Evolutionary conservation across 306 rosid species (phyloP).

Genomic region (Quercus aquifolioides): DNA sequence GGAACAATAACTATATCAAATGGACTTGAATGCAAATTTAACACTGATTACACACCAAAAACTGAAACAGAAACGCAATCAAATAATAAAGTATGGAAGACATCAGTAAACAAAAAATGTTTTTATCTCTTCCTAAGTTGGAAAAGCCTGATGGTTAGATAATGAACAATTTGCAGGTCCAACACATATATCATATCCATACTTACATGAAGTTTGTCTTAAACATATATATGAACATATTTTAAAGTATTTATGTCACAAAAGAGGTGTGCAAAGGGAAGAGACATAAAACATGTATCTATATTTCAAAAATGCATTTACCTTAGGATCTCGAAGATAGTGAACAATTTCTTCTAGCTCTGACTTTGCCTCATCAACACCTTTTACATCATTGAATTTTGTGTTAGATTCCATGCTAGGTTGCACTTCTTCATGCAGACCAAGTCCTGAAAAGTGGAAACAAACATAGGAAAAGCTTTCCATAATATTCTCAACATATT

Average conservation of each 20-base stretch:
- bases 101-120: background rate
- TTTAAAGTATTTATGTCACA: background rate
- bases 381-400: constrained; percentile 77
- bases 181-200: background rate
- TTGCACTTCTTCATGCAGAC: constrained; percentile 61
- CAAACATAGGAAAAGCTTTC: constrained; percentile 9
- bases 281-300: background rate
- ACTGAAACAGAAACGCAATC: background rate
- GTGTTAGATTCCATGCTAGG: constrained; percentile 77
- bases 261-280: no score
- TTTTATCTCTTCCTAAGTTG: background rate
- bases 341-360: constrained; percentile 92
- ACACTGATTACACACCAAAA: background rate
- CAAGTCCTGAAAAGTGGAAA: constrained; percentile 49
- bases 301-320: constrained; percentile 18
- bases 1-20: background rate
- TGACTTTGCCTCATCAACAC: constrained; percentile 89
- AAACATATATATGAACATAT: background rate
- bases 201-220: background rate
- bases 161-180: background rate
- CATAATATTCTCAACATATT: constrained; percentile 10
- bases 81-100: background rate
- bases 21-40: background rate
- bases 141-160: background rate
- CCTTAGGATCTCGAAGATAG: constrained; percentile 93